These are phyloP conservation scores for Salix udensis DNA, from an alignment of 345 rosid species.

Conservation along the genomic window DNA sequence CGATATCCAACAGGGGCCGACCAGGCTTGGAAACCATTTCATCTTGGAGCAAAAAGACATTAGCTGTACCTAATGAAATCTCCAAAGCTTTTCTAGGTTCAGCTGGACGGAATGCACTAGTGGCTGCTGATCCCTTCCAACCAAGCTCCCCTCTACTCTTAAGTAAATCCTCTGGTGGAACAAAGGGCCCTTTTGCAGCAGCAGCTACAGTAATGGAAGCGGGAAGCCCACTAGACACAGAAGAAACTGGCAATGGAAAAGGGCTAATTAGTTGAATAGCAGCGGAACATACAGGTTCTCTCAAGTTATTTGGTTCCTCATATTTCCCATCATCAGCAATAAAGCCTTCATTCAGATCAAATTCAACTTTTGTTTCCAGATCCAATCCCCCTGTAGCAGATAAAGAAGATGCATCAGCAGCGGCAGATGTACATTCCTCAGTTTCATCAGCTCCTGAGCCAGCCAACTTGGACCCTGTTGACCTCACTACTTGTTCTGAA, in stretches of 20 bases:
- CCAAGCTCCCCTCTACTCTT: conserved; percentile 67
- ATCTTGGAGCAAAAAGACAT: conserved; percentile 26
- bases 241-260: conserved; percentile 42
- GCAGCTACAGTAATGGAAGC: conserved; percentile 77
- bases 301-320: conserved; percentile 38
- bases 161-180: conserved; percentile 66
- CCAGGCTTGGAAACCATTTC: conserved; percentile 40
- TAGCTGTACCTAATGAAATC: conserved; percentile 29
- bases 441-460: conserved; percentile 41
- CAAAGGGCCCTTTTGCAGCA: conserved; percentile 84
- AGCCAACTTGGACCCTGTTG: conserved; percentile 31
- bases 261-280: conserved; percentile 38
- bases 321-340: conserved; percentile 49
- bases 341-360: conserved; percentile 87
- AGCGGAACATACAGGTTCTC: conserved; percentile 34
- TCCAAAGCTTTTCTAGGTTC: conserved; percentile 69
- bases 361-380: conserved; percentile 58
- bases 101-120: conserved; percentile 97
- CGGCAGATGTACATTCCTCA: conserved; percentile 38
- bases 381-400: conserved; percentile 34
- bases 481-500: conserved; percentile 26
- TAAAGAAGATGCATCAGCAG: conserved; percentile 23
- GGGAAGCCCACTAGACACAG: conserved; percentile 44
- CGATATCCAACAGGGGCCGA: conserved; percentile 61
- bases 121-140: conserved; percentile 98